These are phyloP conservation scores for Penicillium chermesinum DNA, from an alignment of 495 filamentous ascomycete species.

Conservation along the genomic window DNA sequence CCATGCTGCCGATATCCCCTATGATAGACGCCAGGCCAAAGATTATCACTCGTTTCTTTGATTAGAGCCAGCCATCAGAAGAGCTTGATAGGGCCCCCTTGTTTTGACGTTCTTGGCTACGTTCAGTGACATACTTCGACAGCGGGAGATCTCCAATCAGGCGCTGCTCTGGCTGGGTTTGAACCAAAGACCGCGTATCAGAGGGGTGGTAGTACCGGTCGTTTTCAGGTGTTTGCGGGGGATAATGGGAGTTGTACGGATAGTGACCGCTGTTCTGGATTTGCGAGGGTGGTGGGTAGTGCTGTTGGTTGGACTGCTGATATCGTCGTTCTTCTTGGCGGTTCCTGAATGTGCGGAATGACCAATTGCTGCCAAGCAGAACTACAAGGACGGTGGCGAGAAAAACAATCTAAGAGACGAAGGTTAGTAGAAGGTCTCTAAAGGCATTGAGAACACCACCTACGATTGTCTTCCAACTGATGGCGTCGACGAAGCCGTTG, in stretches of 20 bases:
- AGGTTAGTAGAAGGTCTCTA: conserved; percentile 12
- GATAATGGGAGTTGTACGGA: too few relatives aligned
- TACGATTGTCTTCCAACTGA: conserved; percentile 70
- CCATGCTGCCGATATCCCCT: neutral
- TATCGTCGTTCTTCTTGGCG: conserved; percentile 29
- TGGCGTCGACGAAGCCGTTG: conserved; percentile 65
- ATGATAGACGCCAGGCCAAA: conserved; percentile 19
- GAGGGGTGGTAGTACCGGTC: too few relatives aligned
- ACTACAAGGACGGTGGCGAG: conserved; percentile 40
- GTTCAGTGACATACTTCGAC: conserved; percentile 32
- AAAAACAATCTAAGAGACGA: conserved; percentile 32
- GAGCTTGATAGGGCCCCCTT: conserved; percentile 39
- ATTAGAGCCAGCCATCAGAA: conserved; percentile 31
- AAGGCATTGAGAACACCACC: conserved; percentile 13
- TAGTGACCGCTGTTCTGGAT: conserved; percentile 21
- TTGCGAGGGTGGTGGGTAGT: conserved; percentile 20
- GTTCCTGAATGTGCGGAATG: conserved; percentile 42
- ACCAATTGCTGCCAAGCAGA: conserved; percentile 44
- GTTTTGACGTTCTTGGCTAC: conserved; percentile 32
- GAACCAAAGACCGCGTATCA: too few relatives aligned
- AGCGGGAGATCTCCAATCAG: conserved; percentile 31
- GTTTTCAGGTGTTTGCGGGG: too few relatives aligned
- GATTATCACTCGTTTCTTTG: too few relatives aligned
- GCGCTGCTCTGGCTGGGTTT: too few relatives aligned
- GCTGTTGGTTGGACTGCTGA: conserved; percentile 18